These are phyloP conservation scores for Dionaea muscipula DNA, from an alignment of 179 eudicot species.

Conservation along the genomic window DNA sequence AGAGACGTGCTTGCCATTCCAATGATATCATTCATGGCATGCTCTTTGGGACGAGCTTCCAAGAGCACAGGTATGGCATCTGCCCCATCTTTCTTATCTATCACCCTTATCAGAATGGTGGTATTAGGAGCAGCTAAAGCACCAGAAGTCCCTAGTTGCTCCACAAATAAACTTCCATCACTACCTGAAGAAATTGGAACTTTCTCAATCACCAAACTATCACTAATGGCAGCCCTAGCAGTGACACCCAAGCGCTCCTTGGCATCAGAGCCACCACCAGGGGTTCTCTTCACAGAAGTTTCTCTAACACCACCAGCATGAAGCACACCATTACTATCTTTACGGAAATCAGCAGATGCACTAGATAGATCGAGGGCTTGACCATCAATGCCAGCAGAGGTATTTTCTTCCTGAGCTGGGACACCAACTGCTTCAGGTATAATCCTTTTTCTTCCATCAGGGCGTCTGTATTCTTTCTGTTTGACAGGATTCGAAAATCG, in stretches of 20 bases:
- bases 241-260: slow-evolving; percentile 59
- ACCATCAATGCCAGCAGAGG: slow-evolving; percentile 23
- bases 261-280: slow-evolving; percentile 33
- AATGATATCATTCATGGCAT: slow-evolving; percentile 62
- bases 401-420: slow-evolving; percentile 46
- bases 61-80: slow-evolving; percentile 54
- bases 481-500: slow-evolving; percentile 73
- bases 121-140: slow-evolving; percentile 24
- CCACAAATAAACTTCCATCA: slow-evolving; percentile 43
- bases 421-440: slow-evolving; percentile 92
- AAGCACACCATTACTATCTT: slow-evolving; percentile 22
- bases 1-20: slow-evolving; percentile 51
- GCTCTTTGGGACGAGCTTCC: slow-evolving; percentile 84
- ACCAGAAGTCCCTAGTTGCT: slow-evolving; percentile 38
- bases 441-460: slow-evolving; percentile 94
- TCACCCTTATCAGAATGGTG: slow-evolving; percentile 46
- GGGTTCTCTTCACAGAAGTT: slow-evolving; percentile 29
- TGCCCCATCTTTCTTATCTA: slow-evolving; percentile 72
- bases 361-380: slow-evolving; percentile 32
- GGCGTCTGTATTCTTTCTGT: slow-evolving; percentile 91
- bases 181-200: slow-evolving; percentile 36
- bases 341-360: slow-evolving; percentile 28
- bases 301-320: slow-evolving; percentile 26
- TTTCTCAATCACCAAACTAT: slow-evolving; percentile 80
- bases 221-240: slow-evolving; percentile 69